Evolutionary conservation across 2,329 filamentous ascomycete genomes (phyloP).

Genomic region (Pseudogymnoascus sp.): DNA sequence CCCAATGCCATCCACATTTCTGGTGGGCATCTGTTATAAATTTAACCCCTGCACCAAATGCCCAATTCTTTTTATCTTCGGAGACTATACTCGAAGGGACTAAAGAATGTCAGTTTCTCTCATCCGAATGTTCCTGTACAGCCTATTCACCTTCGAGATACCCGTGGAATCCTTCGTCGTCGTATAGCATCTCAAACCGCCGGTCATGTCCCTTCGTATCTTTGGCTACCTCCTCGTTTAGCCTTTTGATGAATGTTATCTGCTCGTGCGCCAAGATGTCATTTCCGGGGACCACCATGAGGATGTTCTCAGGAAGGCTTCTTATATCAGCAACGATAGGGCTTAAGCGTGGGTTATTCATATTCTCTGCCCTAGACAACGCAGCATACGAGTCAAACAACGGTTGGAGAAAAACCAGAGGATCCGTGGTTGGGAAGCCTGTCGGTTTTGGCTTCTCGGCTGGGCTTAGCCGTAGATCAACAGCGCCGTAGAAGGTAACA

Average conservation of each 20-base stretch:
- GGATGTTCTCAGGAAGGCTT: slow-evolving; percentile 30
- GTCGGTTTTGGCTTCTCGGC: background rate
- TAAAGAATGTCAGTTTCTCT: background rate
- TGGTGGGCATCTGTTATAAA: background rate
- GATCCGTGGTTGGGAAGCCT: slow-evolving; percentile 27
- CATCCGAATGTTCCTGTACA: background rate
- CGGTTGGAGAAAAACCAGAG: slow-evolving; percentile 30
- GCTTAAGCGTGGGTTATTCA: slow-evolving; percentile 30
- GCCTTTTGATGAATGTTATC: slow-evolving; percentile 30
- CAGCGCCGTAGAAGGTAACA: background rate
- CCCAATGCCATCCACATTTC: background rate
- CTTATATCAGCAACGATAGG: slow-evolving; percentile 29
- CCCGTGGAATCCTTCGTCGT: slow-evolving; percentile 24
- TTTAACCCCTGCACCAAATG: background rate
- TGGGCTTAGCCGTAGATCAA: background rate
- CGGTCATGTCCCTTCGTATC: slow-evolving; percentile 19
- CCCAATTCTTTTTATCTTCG: background rate
- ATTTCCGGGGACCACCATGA: slow-evolving; percentile 33
- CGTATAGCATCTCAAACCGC: slow-evolving; percentile 19
- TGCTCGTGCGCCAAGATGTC: slow-evolving; percentile 37
- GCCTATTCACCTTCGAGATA: slow-evolving; percentile 23
- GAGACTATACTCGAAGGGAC: background rate
- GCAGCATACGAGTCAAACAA: slow-evolving; percentile 38
- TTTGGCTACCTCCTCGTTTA: slow-evolving; percentile 22
- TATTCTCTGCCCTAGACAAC: slow-evolving; percentile 21